Conservation (phyloP, 78 protist species). For the Speleostelium caveatum region DNA sequence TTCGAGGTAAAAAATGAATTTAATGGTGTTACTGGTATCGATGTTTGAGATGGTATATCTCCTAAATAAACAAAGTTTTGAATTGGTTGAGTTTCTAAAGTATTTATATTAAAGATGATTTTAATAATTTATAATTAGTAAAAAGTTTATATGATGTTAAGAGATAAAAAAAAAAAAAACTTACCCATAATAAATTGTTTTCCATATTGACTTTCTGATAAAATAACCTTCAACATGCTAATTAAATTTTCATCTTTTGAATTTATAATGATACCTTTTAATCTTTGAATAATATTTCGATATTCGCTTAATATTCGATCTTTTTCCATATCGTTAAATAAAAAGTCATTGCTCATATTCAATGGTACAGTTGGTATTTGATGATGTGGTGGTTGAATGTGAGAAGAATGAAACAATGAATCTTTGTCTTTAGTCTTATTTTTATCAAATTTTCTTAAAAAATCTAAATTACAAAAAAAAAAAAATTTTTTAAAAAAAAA, state of each 20-base stretch:
- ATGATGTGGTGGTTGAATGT: conserved; percentile 29
- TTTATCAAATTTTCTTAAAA: conserved; percentile 33
- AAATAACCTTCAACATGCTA: conserved; percentile 26
- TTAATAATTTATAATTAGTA: no score
- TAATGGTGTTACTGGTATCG: conserved; percentile 25
- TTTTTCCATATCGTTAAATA: conserved; percentile 12
- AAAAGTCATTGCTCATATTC: neutral
- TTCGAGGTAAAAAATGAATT: conserved; percentile 42
- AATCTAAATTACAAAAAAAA: conserved; percentile 1
- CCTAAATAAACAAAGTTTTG: conserved; percentile 43
- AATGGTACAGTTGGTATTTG: conserved; percentile 18
- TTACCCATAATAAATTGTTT: conserved; percentile 55
- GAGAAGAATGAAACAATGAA: conserved; percentile 1
- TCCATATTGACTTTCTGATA: conserved; percentile 47
- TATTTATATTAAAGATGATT: no score
- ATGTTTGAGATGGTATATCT: conserved; percentile 25
- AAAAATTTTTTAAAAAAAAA: neutral
- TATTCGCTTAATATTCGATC: conserved; percentile 27
- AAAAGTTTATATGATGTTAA: no score
- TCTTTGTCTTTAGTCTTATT: conserved; percentile 12
- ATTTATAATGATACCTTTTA: conserved; percentile 28
- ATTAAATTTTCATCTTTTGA: conserved; percentile 51
- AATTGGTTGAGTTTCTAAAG: conserved; percentile 12
- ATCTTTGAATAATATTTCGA: conserved; percentile 47
- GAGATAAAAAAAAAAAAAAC: no score